Conservation (phyloP, 345 rosid species). For the Gossypium longicalyx region DNA sequence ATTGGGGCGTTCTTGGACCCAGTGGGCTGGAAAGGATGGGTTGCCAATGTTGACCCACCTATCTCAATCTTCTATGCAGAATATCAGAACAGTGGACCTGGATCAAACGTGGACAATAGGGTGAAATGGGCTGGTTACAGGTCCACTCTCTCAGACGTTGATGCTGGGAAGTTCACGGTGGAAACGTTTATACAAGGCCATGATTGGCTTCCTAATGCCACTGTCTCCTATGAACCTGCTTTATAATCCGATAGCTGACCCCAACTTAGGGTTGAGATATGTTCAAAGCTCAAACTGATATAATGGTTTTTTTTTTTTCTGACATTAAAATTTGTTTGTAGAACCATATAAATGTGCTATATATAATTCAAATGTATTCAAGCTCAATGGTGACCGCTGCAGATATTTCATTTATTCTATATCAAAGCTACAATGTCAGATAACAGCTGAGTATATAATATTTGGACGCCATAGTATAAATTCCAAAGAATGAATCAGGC, state of each 20-base stretch:
- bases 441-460: too few relatives aligned
- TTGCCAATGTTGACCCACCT: slow-evolving; percentile 56
- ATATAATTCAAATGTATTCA: neutral
- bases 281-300: neutral
- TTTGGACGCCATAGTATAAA: too few relatives aligned
- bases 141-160: slow-evolving; percentile 34
- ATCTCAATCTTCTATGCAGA: slow-evolving; percentile 62
- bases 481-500: too few relatives aligned
- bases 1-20: slow-evolving; percentile 46
- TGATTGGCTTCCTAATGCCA: slow-evolving; percentile 52
- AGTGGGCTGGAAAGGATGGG: slow-evolving; percentile 73
- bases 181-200: slow-evolving; percentile 50
- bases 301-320: neutral
- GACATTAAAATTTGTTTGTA: neutral
- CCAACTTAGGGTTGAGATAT: neutral
- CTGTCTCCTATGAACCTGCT: slow-evolving; percentile 33
- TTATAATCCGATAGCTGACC: slow-evolving; percentile 16
- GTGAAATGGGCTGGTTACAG: slow-evolving; percentile 63
- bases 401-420: neutral
- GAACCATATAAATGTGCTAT: neutral
- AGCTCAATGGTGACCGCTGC: neutral
- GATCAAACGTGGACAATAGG: slow-evolving; percentile 36
- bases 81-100: slow-evolving; percentile 57
- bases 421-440: too few relatives aligned
- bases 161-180: slow-evolving; percentile 56